A percentile compares a stretch with the other conserved stretches of the same genome.
Conservation (phyloP, 1,284 basidiomycete species). For the Hypsizygus ulmarius region DNA sequence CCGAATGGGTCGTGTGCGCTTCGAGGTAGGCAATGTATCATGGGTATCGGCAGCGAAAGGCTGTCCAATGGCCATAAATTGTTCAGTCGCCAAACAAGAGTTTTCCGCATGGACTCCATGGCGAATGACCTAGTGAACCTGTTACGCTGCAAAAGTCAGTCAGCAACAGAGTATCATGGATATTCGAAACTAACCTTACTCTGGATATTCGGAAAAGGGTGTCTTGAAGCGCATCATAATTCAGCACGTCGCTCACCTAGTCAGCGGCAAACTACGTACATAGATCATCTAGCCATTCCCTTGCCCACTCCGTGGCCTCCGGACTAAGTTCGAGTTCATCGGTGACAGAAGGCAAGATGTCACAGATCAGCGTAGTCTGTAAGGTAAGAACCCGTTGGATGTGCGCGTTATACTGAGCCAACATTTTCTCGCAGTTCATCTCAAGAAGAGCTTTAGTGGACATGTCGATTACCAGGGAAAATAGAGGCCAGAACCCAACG, state of each 20-base stretch:
- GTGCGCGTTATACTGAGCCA: slow-evolving; percentile 47
- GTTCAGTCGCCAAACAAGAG: slow-evolving; percentile 56
- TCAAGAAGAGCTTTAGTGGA: slow-evolving; percentile 37
- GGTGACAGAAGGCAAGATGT: slow-evolving; percentile 56
- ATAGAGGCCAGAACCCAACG: not conserved
- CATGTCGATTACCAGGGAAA: slow-evolving; percentile 21
- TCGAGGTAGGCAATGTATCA: slow-evolving; percentile 51
- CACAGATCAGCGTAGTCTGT: slow-evolving; percentile 47
- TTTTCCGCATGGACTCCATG: slow-evolving; percentile 56
- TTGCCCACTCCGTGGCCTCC: slow-evolving; percentile 47
- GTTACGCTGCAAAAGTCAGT: slow-evolving; percentile 48
- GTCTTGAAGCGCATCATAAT: slow-evolving; percentile 33
- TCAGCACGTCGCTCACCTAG: slow-evolving; percentile 4
- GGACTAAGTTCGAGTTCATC: slow-evolving; percentile 53
- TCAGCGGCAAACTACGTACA: slow-evolving; percentile 36
- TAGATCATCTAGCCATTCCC: slow-evolving; percentile 61
- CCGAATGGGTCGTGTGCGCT: slow-evolving; percentile 55
- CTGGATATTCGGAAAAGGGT: slow-evolving; percentile 65
- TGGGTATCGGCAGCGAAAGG: slow-evolving; percentile 30
- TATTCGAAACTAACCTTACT: slow-evolving; percentile 38
- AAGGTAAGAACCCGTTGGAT: slow-evolving; percentile 42
- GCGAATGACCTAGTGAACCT: slow-evolving; percentile 63
- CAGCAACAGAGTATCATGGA: slow-evolving; percentile 15
- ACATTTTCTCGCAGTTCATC: slow-evolving; percentile 37
- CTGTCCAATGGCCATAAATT: slow-evolving; percentile 39